phyloP scores from a whole-genome alignment of 176 grass and related monocot genomes.

The Oropetium thomaeum region DNA sequence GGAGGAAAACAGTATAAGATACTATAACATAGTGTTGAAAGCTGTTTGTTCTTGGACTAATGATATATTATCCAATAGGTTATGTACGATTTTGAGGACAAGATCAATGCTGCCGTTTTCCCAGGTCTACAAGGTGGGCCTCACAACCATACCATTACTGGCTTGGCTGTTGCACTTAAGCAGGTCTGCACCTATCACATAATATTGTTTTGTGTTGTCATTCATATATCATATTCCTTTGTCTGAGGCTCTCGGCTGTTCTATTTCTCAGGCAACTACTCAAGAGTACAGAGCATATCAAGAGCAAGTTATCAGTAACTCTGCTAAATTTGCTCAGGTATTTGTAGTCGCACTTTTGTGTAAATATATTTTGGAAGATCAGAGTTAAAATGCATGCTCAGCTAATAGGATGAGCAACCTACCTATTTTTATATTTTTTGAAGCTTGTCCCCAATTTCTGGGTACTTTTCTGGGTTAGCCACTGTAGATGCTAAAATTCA shows the following conservation, averaged over 20 bases:
- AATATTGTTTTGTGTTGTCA: slow-evolving; percentile 17
- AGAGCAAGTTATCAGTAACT: slow-evolving; percentile 96
- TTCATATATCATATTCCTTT: slow-evolving; percentile 19
- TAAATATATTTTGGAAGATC: not conserved
- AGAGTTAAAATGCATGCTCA: not conserved
- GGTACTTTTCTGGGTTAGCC: slow-evolving; percentile 9
- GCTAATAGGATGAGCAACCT: not conserved
- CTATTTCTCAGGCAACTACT: slow-evolving; percentile 66
- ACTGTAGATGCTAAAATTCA: not conserved
- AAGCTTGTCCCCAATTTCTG: slow-evolving; percentile 10
- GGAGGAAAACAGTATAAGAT: slow-evolving; percentile 18
- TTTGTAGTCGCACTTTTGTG: not conserved
- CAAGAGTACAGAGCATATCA: slow-evolving; percentile 86
- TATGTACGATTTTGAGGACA: slow-evolving; percentile 90
- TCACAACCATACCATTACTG: slow-evolving; percentile 99
- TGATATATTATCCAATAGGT: slow-evolving; percentile 49
- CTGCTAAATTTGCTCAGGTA: slow-evolving; percentile 95
- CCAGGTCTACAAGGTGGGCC: slow-evolving; percentile 98
- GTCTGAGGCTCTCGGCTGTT: slow-evolving; percentile 13
- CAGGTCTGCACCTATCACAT: slow-evolving; percentile 53
- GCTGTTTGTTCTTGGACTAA: slow-evolving; percentile 23
- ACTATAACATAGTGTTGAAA: slow-evolving; percentile 29
- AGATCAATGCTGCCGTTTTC: slow-evolving; percentile 96
- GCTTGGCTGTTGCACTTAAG: slow-evolving; percentile 97
- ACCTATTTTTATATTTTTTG: slow-evolving; percentile 1